Base-by-base conservation (phyloP, 345 rosid genomes). In the Pugionium cornutum region DNA sequence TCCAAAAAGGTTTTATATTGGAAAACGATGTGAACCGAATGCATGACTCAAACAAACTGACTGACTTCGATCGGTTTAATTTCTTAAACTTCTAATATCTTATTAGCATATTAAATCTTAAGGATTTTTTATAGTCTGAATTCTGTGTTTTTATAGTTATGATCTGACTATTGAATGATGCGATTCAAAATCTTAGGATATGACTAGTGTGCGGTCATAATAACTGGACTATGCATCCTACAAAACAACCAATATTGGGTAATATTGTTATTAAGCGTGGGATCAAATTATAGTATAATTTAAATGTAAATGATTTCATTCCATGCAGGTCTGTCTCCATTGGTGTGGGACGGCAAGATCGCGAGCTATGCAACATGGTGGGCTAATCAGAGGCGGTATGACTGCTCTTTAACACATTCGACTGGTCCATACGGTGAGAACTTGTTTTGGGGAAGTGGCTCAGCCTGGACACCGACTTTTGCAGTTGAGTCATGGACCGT, bases 391-490 rank as follows among this genome's bases (percentile, higher is more conserved):
- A 77, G 97, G 70, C 73, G 81, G 27, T 54, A 29, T 4, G 97
- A 91, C 66, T 91, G 97, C 41, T 81, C 76, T 1, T 42, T 91
- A 53, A 77, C 42, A 78, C 97, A 91, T 67, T 91, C 97, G 0
- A 83, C 83, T 2, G 96, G 97, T 9, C 84, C 91, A 2, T 88
- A 82, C 25, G 97, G 97, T 6, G 97, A 91, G 83, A 91, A 91
- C 68, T 80, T 91, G 39, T 88, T 91, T 18, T 91, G 97, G 97
- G 97, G 97, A 4, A 88, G 97, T 37, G 97, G 97, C 29, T 5
- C 35, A 0, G 89, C 77, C 31, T 91, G 89, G 89, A 76, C 68
- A 46, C 83, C 96, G 7, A 81, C 79, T 3, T 81, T 86, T 77
- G 97, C 94, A 0, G 94, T 74, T 26, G 58, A 58, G 42, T 83